Conservation (phyloP, 495 filamentous ascomycete genomes). For the Penicillium steckii region DNA sequence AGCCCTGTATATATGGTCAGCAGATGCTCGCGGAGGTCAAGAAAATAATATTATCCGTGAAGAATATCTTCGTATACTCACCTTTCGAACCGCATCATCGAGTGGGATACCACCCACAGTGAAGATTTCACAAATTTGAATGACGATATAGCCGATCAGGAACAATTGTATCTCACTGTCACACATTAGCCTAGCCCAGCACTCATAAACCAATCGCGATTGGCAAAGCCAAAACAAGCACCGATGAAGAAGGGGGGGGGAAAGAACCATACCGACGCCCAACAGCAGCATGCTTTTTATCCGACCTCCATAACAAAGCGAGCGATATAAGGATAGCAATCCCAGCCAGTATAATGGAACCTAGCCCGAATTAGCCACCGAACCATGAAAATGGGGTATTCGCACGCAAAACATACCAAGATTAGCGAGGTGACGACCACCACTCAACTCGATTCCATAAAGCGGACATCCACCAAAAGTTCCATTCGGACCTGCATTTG, state of each 20-base stretch:
- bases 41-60: not conserved
- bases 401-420: slow-evolving; percentile 60
- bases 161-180: slow-evolving; percentile 94
- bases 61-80: slow-evolving; percentile 5
- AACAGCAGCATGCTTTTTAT: slow-evolving; percentile 91
- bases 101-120: slow-evolving; percentile 87
- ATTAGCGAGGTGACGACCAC: slow-evolving; percentile 69
- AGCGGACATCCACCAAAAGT: slow-evolving; percentile 68
- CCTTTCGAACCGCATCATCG: slow-evolving; percentile 57
- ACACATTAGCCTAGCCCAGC: no score
- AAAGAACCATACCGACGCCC: slow-evolving; percentile 70
- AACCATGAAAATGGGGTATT: not conserved
- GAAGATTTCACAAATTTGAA: slow-evolving; percentile 95
- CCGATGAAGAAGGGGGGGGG: not conserved
- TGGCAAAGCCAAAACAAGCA: not conserved
- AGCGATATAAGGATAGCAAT: slow-evolving; percentile 68
- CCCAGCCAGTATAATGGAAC: slow-evolving; percentile 84
- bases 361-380: slow-evolving; percentile 41
- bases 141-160: slow-evolving; percentile 79
- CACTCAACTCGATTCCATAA: slow-evolving; percentile 67
- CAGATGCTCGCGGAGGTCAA: not conserved
- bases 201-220: not conserved
- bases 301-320: slow-evolving; percentile 74
- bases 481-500: slow-evolving; percentile 31
- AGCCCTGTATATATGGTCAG: slow-evolving; percentile 56